Conservation (phyloP, 2,329 filamentous ascomycete species). For the Aureobasidium pullulans region DNA sequence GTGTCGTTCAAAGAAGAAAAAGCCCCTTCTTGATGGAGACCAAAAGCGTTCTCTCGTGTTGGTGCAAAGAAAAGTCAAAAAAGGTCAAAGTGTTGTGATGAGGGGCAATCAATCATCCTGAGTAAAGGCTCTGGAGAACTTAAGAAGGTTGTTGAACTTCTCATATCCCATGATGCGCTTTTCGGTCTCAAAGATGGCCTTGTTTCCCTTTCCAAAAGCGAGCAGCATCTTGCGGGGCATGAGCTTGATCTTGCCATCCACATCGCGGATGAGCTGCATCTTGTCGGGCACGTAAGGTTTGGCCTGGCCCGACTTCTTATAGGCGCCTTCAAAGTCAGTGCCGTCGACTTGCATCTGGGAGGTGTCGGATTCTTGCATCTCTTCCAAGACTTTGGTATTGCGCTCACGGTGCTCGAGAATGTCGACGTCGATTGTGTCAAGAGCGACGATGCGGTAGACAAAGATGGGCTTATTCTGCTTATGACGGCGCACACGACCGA, state of each 20-base stretch:
- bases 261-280: conserved; percentile 33
- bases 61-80: neutral
- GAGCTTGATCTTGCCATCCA: conserved; percentile 25
- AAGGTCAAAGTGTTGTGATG: neutral
- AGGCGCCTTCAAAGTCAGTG: neutral
- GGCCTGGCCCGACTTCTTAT: neutral
- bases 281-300: neutral
- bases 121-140: conserved; percentile 26
- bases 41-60: neutral
- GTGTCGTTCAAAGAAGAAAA: no score
- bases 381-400: conserved; percentile 21
- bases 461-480: conserved; percentile 52
- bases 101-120: conserved; percentile 18
- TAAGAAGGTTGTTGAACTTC: conserved; percentile 27
- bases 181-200: conserved; percentile 19
- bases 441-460: conserved; percentile 69
- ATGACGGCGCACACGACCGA: conserved; percentile 52
- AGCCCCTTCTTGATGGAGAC: neutral
- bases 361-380: conserved; percentile 15
- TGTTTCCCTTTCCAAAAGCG: conserved; percentile 12
- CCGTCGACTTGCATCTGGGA: neutral
- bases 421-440: conserved; percentile 54
- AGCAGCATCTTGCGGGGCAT: conserved; percentile 26
- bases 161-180: conserved; percentile 25
- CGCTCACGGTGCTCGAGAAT: conserved; percentile 39